Percentiles rank a stretch among this genome's conserved stretches.
Evolutionary conservation across 768 basidiomycete genomes (phyloP).

Genomic region (Leccinum fibrillosum): DNA sequence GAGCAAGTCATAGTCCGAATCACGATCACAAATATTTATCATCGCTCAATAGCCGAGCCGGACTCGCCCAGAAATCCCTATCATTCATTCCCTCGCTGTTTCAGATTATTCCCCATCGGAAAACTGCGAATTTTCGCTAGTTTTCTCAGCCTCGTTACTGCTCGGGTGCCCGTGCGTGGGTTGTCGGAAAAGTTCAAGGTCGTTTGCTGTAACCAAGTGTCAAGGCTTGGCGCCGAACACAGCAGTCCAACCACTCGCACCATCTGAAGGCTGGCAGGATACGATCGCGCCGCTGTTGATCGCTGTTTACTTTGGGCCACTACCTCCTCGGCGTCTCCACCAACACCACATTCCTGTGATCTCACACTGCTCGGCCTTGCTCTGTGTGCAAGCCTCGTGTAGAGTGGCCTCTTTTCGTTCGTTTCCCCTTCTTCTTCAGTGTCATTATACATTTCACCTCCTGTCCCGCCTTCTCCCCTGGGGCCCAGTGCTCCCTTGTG

Average conservation of each 20-base stretch:
- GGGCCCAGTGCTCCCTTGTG: conserved; percentile 15
- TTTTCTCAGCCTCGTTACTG: conserved; percentile 6
- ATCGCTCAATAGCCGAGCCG: not conserved
- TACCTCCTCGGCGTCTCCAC: not conserved
- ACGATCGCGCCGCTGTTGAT: conserved; percentile 18
- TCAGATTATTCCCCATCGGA: not conserved
- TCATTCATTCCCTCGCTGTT: not conserved
- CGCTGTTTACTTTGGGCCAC: conserved; percentile 16
- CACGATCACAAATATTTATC: not conserved
- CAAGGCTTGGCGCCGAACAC: not conserved
- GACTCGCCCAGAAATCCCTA: not conserved
- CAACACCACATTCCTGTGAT: not conserved
- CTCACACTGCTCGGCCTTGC: conserved; percentile 10
- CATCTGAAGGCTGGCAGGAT: not conserved
- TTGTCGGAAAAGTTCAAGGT: not conserved
- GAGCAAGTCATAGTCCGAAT: not conserved
- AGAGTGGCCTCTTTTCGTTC: conserved; percentile 3
- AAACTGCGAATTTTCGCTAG: not conserved
- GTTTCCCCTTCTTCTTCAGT: not conserved
- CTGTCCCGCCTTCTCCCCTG: not conserved
- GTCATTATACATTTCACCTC: not conserved
- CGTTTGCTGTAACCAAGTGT: not conserved
- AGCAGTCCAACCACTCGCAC: not conserved
- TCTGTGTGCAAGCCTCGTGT: conserved; percentile 19
- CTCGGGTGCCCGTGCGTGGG: not conserved